Evolutionary conservation across 305 asterid genomes (phyloP).

Genomic region (Solanum hybrid): DNA sequence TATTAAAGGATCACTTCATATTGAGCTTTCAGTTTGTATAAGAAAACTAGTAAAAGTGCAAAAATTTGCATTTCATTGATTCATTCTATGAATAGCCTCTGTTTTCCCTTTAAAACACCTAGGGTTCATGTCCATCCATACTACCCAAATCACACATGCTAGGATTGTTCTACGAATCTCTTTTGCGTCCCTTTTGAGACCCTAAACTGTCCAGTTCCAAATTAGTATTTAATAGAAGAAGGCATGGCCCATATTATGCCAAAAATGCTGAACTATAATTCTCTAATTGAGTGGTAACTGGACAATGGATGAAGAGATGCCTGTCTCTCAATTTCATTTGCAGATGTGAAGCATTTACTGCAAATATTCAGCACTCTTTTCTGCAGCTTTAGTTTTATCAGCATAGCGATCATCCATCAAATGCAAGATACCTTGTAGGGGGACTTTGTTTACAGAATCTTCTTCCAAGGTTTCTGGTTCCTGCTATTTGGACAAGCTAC

Average conservation of each 20-base stretch:
- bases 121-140: not conserved
- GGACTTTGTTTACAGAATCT: not conserved
- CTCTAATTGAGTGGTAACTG: not conserved
- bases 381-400: not conserved
- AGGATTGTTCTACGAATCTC: not conserved
- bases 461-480: not conserved
- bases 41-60: not conserved
- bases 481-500: not conserved
- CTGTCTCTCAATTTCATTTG: not conserved
- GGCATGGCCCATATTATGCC: not conserved
- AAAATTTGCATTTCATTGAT: not conserved
- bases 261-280: not conserved
- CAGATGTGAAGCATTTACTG: not conserved
- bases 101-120: not conserved
- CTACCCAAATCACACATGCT: not conserved
- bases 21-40: not conserved
- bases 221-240: not conserved
- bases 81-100: not conserved
- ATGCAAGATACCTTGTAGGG: not conserved
- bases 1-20: not conserved
- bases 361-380: not conserved
- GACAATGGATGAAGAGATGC: not conserved
- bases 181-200: not conserved
- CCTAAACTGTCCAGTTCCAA: not conserved
- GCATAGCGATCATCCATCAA: not conserved